Base-by-base conservation (phyloP, 2,329 filamentous ascomycete genomes). In the Neonectria punicea region DNA sequence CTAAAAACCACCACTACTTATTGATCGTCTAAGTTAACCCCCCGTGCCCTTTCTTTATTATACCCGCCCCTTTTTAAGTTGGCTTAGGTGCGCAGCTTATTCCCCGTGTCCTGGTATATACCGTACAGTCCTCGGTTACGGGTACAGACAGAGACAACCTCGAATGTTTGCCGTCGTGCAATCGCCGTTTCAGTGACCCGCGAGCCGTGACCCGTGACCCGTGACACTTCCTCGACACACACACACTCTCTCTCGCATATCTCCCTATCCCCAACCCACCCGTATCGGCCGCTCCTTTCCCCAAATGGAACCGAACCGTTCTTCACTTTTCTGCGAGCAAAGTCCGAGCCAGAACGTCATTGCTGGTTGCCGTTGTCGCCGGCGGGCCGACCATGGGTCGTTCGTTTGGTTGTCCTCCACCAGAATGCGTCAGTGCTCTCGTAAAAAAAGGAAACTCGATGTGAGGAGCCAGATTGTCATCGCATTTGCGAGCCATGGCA, bases 131-230 rank as follows among this genome's bases (percentile, higher is more conserved):
- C 39, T 43, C 2, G 39, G 39, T 20, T 43, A 51, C 50, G 32
- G 22, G 20, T 32, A 65, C 47, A 41, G 55, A 44, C 54, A 47
- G 60, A 67, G 67, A 71, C 67, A 70, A 46, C 50, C 58, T 69
- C 36, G 30, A 67, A 53, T 70, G 69, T 73, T 73, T 73, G 70
- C 49, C 55, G 71, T 73, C 58, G 61, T 56, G 63, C 71, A 73
- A 69, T 72, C 53, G 60, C 68, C 71, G 71, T 72, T 73, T 73
- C 63, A 49, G 63, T 62, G 44, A 11, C 36, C 39, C 47, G 20
- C n/a, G 44, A 20, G n/a, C 49, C 30, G 49, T 55, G 44, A 43
- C 49, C 49, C 30, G 49, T 55, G 44, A 43, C 49, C 55, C 57
- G 63, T 70, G 63, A 64, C 66, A 54, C 68, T 43, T 61, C 47